Base-by-base conservation (phyloP, 345 rosid species). In the Adansonia digitata region DNA sequence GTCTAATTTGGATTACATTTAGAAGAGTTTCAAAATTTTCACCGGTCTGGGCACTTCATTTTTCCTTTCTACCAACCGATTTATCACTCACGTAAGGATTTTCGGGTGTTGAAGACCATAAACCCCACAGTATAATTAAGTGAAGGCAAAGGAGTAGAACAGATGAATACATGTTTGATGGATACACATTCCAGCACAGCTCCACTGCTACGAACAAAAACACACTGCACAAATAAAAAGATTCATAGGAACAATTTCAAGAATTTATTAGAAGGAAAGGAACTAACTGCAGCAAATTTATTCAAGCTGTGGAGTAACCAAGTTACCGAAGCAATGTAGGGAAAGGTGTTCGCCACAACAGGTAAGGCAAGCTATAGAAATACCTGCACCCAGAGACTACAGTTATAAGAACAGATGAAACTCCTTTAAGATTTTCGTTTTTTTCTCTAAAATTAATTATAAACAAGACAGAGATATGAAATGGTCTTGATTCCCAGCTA, bases 181-280 rank as follows among this genome's bases (percentile, higher is more conserved):
- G 99, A 72, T 86, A 95, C 24, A 95, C 80, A 72, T 95, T 95
- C 99, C 99, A 93, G 89, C 98, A 95, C 4, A 90, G 51, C 81
- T 93, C 98, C 74, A 88, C 87, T 9, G 91, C 94, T 0, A 86
- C 1, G 15, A 93, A 90, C 82, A 95, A 48, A 77, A 84, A 27
- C 83, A 95, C 43, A n/a, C 97, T 93, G 87, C 75, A 59, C 27
- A 70, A 67, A 64, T 6, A 76, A 75, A n/a, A 67, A 45, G 52
- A 15, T 22, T 35, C 12, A 52, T 24, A n/a, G n/a, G 70, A 12
- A 40, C 20, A 26, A 26, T 57, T 13, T 13, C 7, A 27, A 5
- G 3, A 1, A 1, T 1, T 31, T 31, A 20, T n/a, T 52, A 2
- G 12, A 52, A 20, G n/a, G n/a, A n/a, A n/a, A n/a, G 17, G 42